Conservation (phyloP, 2,329 filamentous ascomycete genomes). For the Amauroascus niger region DNA sequence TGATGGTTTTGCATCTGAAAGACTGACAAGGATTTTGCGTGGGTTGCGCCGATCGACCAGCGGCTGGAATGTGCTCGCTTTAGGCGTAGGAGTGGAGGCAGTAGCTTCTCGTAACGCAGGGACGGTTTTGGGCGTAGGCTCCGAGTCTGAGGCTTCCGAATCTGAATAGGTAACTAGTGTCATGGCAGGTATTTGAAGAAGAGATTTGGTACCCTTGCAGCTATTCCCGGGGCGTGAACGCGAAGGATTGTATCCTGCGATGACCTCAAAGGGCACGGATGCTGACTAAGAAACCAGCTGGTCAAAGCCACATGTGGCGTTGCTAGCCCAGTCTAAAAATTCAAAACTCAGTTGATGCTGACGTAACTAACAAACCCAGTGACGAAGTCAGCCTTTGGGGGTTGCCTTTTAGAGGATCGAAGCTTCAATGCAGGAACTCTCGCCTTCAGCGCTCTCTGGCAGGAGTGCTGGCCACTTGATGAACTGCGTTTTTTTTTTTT, state of each 20-base stretch:
- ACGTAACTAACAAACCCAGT: no score
- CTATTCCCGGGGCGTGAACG: no score
- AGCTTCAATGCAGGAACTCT: no score
- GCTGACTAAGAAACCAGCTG: background rate
- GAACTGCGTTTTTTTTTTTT: background rate
- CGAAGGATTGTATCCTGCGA: no score
- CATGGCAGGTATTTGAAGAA: slow-evolving; percentile 41
- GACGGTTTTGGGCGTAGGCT: slow-evolving; percentile 34
- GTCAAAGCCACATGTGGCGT: no score
- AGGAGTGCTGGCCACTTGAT: background rate
- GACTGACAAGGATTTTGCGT: slow-evolving; percentile 71
- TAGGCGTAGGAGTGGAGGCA: background rate
- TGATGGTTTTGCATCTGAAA: slow-evolving; percentile 48
- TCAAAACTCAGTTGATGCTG: no score
- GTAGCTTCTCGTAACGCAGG: slow-evolving; percentile 16
- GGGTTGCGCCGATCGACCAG: slow-evolving; percentile 72
- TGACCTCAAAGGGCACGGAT: no score
- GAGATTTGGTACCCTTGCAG: background rate
- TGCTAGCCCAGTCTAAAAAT: no score
- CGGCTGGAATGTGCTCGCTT: slow-evolving; percentile 51
- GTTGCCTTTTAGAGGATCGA: no score
- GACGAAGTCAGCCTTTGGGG: no score
- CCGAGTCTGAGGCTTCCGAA: slow-evolving; percentile 59
- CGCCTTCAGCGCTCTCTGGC: no score
- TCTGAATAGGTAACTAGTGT: slow-evolving; percentile 75